Conservation (phyloP, 1,139 yeast species). For the Geotrichum reessii region DNA sequence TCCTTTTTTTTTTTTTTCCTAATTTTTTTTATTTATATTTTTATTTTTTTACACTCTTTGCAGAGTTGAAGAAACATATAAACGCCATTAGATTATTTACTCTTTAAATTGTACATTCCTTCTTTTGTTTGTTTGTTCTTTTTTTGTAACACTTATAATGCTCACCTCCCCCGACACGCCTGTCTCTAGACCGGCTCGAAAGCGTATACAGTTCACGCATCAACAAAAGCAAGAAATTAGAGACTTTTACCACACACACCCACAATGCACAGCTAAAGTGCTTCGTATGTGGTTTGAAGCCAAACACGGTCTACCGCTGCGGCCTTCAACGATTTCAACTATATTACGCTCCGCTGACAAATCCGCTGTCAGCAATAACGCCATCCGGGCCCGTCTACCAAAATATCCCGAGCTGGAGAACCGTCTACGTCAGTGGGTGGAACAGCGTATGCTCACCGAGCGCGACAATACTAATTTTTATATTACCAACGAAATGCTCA, state of each 20-base stretch:
- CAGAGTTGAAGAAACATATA: too few relatives aligned
- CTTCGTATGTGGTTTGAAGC: constrained; percentile 11
- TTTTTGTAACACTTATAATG: neutral
- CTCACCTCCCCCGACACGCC: neutral
- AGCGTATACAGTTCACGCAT: constrained; percentile 13
- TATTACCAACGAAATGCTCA: constrained; percentile 12
- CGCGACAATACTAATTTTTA: neutral
- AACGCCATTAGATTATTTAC: neutral
- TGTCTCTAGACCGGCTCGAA: neutral
- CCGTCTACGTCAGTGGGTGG: constrained; percentile 8
- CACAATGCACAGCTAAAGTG: constrained; percentile 9
- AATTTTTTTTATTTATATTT: too few relatives aligned
- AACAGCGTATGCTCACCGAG: neutral
- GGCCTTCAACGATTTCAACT: constrained; percentile 12
- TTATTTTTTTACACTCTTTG: too few relatives aligned
- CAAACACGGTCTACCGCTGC: constrained; percentile 7
- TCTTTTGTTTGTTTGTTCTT: neutral
- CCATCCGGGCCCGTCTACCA: constrained; percentile 12
- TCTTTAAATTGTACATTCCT: neutral
- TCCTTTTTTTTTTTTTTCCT: neutral
- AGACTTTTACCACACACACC: constrained; percentile 7
- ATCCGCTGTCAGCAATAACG: constrained; percentile 7
- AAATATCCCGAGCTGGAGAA: constrained; percentile 11
- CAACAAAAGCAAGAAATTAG: constrained; percentile 14
- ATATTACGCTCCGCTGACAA: constrained; percentile 11